Evolutionary conservation across 2,329 filamentous ascomycete species (phyloP).

Genomic region (Colletotrichum siamense): DNA sequence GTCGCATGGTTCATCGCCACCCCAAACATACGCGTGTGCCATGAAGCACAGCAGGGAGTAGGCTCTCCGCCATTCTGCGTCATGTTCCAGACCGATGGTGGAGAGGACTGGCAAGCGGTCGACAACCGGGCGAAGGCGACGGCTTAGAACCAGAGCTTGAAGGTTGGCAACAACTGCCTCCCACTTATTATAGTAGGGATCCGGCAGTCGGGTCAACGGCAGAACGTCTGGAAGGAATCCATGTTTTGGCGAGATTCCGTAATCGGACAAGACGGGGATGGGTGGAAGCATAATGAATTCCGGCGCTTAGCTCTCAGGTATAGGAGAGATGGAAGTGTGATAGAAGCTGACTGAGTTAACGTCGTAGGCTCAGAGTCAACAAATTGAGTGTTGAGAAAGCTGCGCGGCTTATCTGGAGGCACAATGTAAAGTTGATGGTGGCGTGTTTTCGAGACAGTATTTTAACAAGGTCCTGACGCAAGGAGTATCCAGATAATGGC

Average conservation of each 20-base stretch:
- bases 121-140: slow-evolving; percentile 79
- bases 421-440: not conserved
- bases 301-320: not conserved
- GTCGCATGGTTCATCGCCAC: slow-evolving; percentile 82
- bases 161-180: slow-evolving; percentile 86
- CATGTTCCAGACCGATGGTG: slow-evolving; percentile 79
- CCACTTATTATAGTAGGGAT: slow-evolving; percentile 95
- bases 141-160: slow-evolving; percentile 85
- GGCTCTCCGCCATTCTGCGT: slow-evolving; percentile 91
- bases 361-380: not conserved
- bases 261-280: slow-evolving; percentile 72
- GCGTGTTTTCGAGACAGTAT: slow-evolving; percentile 5
- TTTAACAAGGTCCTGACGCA: slow-evolving; percentile 59
- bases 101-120: slow-evolving; percentile 84
- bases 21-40: slow-evolving; percentile 96
- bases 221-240: slow-evolving; percentile 87
- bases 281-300: slow-evolving; percentile 58
- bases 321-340: slow-evolving; percentile 6
- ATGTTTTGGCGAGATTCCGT: slow-evolving; percentile 77
- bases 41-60: slow-evolving; percentile 92
- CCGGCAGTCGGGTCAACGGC: slow-evolving; percentile 80
- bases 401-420: not conserved
- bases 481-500: slow-evolving; percentile 64
- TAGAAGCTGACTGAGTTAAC: not conserved
- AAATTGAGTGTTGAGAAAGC: not conserved